These are phyloP conservation scores for Heracleum sosnowskyi DNA, from an alignment of 129 eudicot species.

Conservation along the genomic window DNA sequence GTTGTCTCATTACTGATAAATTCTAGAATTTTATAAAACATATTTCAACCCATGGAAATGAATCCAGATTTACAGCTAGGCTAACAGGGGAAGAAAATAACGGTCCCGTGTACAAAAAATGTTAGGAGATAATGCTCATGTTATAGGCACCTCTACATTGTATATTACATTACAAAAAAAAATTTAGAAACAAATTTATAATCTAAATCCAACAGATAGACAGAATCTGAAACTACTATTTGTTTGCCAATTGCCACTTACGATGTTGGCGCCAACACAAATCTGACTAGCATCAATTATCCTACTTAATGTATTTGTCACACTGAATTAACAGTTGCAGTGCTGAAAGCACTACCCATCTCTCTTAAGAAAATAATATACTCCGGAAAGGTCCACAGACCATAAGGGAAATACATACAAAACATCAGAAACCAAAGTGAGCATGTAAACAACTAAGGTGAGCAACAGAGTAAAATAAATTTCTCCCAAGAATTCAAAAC, in stretches of 20 bases:
- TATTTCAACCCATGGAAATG: neutral
- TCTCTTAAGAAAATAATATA: neutral
- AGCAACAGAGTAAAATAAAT: neutral
- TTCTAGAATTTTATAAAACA: neutral
- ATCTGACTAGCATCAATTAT: neutral
- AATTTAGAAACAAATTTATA: neutral
- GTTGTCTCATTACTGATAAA: neutral
- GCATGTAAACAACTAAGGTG: neutral
- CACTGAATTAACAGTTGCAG: neutral
- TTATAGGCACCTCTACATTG: neutral
- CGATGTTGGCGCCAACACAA: neutral
- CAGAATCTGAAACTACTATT: neutral
- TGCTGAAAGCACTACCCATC: neutral
- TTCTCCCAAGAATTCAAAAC: neutral
- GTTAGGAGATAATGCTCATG: neutral
- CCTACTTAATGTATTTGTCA: neutral
- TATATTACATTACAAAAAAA: neutral
- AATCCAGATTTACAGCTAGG: neutral
- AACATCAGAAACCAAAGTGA: neutral
- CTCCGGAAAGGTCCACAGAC: neutral
- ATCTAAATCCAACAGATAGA: neutral
- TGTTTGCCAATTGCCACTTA: neutral
- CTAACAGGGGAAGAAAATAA: neutral
- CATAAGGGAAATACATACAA: neutral
- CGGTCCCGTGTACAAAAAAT: neutral